phyloP scores from a whole-genome alignment of 2,329 filamentous ascomycete genomes.

The Calycina marina region DNA sequence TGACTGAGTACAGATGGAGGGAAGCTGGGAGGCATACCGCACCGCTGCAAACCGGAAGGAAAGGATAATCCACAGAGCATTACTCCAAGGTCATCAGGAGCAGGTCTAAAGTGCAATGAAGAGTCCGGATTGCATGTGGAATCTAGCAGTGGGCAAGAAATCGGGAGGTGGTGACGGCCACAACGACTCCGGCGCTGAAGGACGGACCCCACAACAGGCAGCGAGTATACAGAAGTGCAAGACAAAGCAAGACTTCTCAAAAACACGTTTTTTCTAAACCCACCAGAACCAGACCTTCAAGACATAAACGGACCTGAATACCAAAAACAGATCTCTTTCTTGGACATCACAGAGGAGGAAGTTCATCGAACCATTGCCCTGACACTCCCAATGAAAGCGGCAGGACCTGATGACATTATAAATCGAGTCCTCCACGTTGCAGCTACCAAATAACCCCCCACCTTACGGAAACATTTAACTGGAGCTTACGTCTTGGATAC shows the following conservation, averaged over 20 bases:
- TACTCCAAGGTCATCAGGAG: no score
- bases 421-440: background rate
- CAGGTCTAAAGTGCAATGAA: no score
- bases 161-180: no score
- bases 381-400: conserved; percentile 6
- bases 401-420: conserved; percentile 5
- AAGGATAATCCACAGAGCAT: no score
- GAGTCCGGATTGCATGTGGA: no score
- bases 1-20: no score
- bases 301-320: conserved; percentile 3
- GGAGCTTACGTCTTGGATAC: conserved; percentile 2
- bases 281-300: conserved; percentile 2
- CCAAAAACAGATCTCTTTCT: background rate
- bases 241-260: conserved; percentile 3
- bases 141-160: no score
- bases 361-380: background rate
- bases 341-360: background rate
- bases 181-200: no score
- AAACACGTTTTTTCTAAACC: conserved; percentile 6
- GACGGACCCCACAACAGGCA: conserved; percentile 2
- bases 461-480: background rate
- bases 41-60: no score
- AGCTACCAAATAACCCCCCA: background rate
- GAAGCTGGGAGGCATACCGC: no score
- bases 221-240: conserved; percentile 1